Base-by-base conservation (phyloP, 2,329 filamentous ascomycete genomes). In the Phyllosticta citribraziliensis region DNA sequence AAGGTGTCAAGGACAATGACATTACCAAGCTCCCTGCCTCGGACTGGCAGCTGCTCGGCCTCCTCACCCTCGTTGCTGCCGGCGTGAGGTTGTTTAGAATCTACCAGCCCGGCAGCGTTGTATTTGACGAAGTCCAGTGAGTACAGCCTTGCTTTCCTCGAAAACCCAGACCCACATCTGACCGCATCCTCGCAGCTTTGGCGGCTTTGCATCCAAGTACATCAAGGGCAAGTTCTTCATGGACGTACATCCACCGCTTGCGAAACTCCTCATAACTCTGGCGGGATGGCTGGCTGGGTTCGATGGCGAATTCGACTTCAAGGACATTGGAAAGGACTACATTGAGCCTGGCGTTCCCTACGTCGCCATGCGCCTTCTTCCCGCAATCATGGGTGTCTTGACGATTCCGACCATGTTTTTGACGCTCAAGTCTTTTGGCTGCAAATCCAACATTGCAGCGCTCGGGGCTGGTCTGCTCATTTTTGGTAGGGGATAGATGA, bases 151-250 rank as follows among this genome's bases (percentile, higher is more conserved):
- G 52, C 27, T 30, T 53, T 8, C 22, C n/a, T 20, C 20, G 24
- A 35, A 22, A 22, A 22, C 22, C 22, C n/a, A 33, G 20, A n/a
- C 35, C 55, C 19, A n/a, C 35, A 12, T 9, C 54, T 57, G 56
- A 54, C 59, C 10, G 50, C 57, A 50, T 20, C 53, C 33, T 58
- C 24, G 17, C 70, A 96, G 91, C 78, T 99, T 99, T 75, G 94
- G 94, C 74, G 94, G 94, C 56, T 99, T 99, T 73, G 94, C 94
- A 66, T 91, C 89, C 69, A 99, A 99, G 77, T 99, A 99, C 76
- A 97, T 99, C 82, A 97, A 99, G 81, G 94, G 94, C 71, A 88
- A 83, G 74, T 99, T 99, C 83, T 99, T 99, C 76, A 99, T 99
- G 94, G 94, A 99, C 73, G 94, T 99, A n/a, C 94, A 99, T 73